Evolutionary conservation across 164 flowering plant species (phyloP).

Genomic region (Kingdonia uniflora): DNA sequence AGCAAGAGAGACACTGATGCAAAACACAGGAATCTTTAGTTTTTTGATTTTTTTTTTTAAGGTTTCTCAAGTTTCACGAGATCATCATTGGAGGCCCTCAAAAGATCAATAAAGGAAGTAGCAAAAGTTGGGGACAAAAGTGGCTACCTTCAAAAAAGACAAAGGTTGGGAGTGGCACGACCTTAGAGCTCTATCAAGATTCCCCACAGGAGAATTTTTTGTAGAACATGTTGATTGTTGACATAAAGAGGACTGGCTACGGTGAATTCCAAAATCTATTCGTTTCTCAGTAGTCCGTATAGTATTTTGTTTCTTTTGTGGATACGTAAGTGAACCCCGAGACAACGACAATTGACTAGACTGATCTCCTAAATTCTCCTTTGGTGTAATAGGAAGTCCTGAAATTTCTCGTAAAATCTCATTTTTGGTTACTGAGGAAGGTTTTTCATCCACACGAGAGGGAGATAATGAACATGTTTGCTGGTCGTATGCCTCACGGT

Average conservation of each 20-base stretch:
- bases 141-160: slow-evolving; percentile 63
- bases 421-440: slow-evolving; percentile 21
- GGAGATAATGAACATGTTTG: slow-evolving; percentile 35
- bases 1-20: too few species aligned
- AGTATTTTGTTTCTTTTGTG: slow-evolving; percentile 20
- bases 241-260: slow-evolving; percentile 71
- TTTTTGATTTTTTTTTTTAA: too few species aligned
- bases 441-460: slow-evolving; percentile 22
- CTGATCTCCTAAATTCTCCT: slow-evolving; percentile 17
- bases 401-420: slow-evolving; percentile 18
- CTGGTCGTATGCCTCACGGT: slow-evolving; percentile 64
- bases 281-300: slow-evolving; percentile 22
- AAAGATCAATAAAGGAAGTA: neutral
- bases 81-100: neutral
- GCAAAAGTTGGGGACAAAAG: neutral
- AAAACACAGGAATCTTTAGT: too few species aligned
- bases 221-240: slow-evolving; percentile 38
- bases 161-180: slow-evolving; percentile 87
- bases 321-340: slow-evolving; percentile 11
- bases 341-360: slow-evolving; percentile 13
- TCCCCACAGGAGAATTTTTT: slow-evolving; percentile 43
- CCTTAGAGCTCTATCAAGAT: slow-evolving; percentile 36
- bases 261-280: slow-evolving; percentile 48
- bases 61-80: too few species aligned
- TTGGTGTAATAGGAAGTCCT: slow-evolving; percentile 21